phyloP scores from a whole-genome alignment of 768 basidiomycete genomes.

The Rhizopogon sp. region DNA sequence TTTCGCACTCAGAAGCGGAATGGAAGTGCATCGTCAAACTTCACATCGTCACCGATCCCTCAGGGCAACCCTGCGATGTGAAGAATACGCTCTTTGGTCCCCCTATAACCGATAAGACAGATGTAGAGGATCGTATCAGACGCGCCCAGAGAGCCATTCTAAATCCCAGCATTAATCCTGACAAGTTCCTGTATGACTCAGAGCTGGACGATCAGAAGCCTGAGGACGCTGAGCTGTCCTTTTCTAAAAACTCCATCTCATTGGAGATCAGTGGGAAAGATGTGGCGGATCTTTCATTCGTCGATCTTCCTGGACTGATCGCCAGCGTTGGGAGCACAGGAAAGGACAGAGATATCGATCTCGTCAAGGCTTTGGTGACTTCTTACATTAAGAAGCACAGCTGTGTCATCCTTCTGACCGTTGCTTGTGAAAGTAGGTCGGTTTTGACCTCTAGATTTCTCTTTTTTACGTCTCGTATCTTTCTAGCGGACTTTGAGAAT shows the following conservation, averaged over 20 bases:
- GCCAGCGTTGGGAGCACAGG: slow-evolving; percentile 47
- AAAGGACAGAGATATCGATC: slow-evolving; percentile 50
- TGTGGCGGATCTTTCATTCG: slow-evolving; percentile 60
- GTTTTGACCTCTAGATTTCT: neutral
- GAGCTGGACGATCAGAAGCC: neutral
- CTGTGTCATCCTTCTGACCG: slow-evolving; percentile 65
- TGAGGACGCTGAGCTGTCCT: slow-evolving; percentile 25
- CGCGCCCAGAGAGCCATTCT: slow-evolving; percentile 64
- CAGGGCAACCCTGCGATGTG: slow-evolving; percentile 33
- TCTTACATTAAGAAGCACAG: slow-evolving; percentile 61
- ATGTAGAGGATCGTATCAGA: slow-evolving; percentile 63
- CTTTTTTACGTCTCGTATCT: slow-evolving; percentile 19
- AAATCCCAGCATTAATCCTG: slow-evolving; percentile 37
- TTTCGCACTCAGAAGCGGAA: slow-evolving; percentile 31
- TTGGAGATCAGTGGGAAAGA: slow-evolving; percentile 55
- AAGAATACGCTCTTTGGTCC: slow-evolving; percentile 39
- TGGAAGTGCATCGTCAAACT: slow-evolving; percentile 54
- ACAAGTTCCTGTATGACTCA: slow-evolving; percentile 10
- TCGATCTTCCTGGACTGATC: slow-evolving; percentile 62
- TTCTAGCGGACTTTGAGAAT: slow-evolving; percentile 75
- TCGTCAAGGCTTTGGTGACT: slow-evolving; percentile 53
- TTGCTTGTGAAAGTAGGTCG: slow-evolving; percentile 36
- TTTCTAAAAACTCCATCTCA: slow-evolving; percentile 54
- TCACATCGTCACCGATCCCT: slow-evolving; percentile 35
- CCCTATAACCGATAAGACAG: slow-evolving; percentile 41